Evolutionary conservation across 176 grass and related monocot species (phyloP), one percentile per base, ranked within the genome.

Genomic region (Hyparrhenia diplandra): DNA sequence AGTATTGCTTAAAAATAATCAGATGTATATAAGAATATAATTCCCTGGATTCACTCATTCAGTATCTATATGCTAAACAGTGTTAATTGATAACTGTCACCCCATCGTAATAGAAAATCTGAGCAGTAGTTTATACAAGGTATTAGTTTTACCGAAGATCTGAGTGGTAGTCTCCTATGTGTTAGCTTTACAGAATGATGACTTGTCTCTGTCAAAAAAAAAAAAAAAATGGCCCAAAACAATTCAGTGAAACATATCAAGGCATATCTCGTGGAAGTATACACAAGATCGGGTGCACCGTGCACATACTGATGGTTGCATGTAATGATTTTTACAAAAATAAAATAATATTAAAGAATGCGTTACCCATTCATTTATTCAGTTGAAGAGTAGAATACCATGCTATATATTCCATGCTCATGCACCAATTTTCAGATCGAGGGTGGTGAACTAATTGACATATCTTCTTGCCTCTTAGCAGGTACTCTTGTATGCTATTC

Each of bases 401-500:
- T 32, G 31, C 31, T 32, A 42, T 77, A 3, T 70, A 18, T 75
- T 80, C 20, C 70, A 20, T 39, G 20, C n/a, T 71, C 13, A 29
- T 47, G 13, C 20, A 5, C 30, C 35, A 5, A 1, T 75, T 46
- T 80, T 41, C 10, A 71, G 58, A 70, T 76, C 10, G 11, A 71
- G 5, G 8, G n/a, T 2, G 4, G 3, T 47, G 39, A 52, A 57
- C 47, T 69, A 76, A 75, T 69, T 80, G n/a, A 29, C 5, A 43
- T 85, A 36, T 76, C 58, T 64, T 67, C 72, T 43, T 77, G 60
- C 74, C 23, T 76, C 36, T 83, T 74, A 87, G 31, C 72, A 95
- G 93, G 93, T 95, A 67, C 82, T 99, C 76, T 82, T 99, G 36
- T 99, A 99, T 91, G 84, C 73, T 42, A 52, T 82, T 58, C 58